Conservation (phyloP, 208 protist species). For the Angomonas ambiguus region DNA sequence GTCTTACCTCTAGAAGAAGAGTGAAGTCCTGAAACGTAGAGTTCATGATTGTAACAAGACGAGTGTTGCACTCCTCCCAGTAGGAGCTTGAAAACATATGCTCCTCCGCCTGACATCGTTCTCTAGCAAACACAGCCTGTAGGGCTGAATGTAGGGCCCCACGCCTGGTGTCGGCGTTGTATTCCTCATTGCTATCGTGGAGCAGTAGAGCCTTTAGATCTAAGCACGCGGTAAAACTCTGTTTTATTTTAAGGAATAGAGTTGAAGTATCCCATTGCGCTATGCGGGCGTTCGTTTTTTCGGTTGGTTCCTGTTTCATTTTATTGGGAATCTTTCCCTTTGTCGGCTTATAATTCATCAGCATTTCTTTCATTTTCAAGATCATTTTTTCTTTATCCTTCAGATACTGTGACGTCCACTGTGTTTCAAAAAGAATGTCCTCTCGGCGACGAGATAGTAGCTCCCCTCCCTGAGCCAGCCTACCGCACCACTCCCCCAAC, state of each 20-base stretch:
- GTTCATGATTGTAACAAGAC: not conserved
- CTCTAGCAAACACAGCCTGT: not conserved
- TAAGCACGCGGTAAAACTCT: not conserved
- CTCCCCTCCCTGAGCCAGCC: not conserved
- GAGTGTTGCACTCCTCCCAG: not conserved
- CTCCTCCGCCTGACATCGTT: not conserved
- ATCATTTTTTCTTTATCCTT: not conserved
- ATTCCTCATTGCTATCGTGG: not conserved
- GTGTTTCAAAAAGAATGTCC: not conserved
- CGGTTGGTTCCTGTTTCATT: not conserved
- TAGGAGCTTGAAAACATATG: not conserved
- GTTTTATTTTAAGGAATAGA: not conserved
- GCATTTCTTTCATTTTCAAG: not conserved
- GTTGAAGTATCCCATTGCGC: not conserved
- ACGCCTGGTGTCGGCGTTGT: not conserved
- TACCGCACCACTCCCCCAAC: not conserved
- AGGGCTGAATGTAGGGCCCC: not conserved
- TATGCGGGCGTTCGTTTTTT: not conserved
- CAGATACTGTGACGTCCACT: not conserved
- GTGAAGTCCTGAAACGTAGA: not conserved
- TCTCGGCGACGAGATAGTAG: not conserved
- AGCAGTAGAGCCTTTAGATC: not conserved
- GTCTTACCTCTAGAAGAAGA: not conserved
- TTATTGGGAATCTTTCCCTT: not conserved
- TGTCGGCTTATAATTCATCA: not conserved